phyloP scores from a whole-genome alignment of 2,329 filamentous ascomycete species.

The Xenoacremonium recifei region DNA sequence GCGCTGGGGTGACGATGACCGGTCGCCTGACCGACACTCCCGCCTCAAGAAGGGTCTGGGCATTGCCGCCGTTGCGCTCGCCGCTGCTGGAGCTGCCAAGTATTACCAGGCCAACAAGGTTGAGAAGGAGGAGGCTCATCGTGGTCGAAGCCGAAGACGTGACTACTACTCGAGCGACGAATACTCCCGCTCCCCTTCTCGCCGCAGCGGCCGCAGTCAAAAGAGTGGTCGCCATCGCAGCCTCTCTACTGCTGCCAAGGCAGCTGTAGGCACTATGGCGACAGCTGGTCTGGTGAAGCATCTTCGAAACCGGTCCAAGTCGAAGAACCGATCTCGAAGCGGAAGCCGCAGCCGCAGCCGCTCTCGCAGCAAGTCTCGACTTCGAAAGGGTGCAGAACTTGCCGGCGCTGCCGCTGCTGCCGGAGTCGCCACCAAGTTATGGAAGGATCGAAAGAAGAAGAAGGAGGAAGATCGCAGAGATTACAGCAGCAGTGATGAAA shows the following conservation, averaged over 20 bases:
- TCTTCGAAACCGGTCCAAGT: conserved; percentile 51
- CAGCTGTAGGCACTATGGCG: conserved; percentile 56
- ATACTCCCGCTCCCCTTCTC: conserved; percentile 44
- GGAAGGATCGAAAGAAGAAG: conserved; percentile 60
- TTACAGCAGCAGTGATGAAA: conserved; percentile 31
- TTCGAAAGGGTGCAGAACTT: conserved; percentile 58
- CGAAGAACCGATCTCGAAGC: conserved; percentile 18
- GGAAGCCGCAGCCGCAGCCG: conserved; percentile 23
- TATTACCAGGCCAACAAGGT: conserved; percentile 60
- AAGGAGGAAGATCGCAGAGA: conserved; percentile 46
- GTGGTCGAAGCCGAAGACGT: conserved; percentile 54
- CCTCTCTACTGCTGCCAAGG: conserved; percentile 52
- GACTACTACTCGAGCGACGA: conserved; percentile 40
- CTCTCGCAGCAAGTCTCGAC: conserved; percentile 45
- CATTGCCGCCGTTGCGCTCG: conserved; percentile 61
- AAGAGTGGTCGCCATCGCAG: conserved; percentile 42
- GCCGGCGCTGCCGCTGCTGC: conserved; percentile 59
- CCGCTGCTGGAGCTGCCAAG: conserved; percentile 63
- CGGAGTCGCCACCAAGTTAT: conserved; percentile 60
- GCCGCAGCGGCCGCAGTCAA: conserved; percentile 32
- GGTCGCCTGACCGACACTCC: conserved; percentile 41
- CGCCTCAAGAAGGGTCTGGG: conserved; percentile 61
- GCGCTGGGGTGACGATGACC: conserved; percentile 39
- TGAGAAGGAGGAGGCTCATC: conserved; percentile 56
- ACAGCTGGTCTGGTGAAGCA: conserved; percentile 59